Base-by-base conservation (phyloP, 768 basidiomycete genomes). In the Amanita polypyramis region DNA sequence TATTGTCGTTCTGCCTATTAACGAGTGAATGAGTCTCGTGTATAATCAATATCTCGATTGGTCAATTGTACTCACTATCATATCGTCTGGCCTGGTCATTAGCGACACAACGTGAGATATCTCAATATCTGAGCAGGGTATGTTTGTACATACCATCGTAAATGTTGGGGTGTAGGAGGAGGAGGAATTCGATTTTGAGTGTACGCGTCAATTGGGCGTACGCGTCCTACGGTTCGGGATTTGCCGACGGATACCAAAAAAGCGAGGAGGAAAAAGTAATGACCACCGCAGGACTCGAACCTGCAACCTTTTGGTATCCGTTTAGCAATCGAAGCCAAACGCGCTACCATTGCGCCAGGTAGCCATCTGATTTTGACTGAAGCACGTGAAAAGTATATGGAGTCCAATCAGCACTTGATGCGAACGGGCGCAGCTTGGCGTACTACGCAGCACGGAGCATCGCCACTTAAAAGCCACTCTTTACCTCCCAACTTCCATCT, bases 241-340 rank as follows among this genome's bases (percentile, higher is more conserved):
- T 42, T 42, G 40, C 40, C 40, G 15, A 10, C 23, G 23, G 27
- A 42, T 30, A n/a, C n/a, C n/a, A n/a, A n/a, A n/a, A n/a, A 27
- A 27, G 3, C 25, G 7, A 27, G 25, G 25, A 30, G 17, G 7
- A 40, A 41, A 48, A 55, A 56, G 58, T 59, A 52, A 60, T 85
- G 84, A 85, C 79, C 80, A 83, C 83, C 80, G 83, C 85, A 86
- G 85, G 85, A 85, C 83, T 88, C 84, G 85, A 88, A 88, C 86
- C 85, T 88, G 85, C 85, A 88, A 82, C 85, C 86, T 87, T 83
- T 85, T 86, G 85, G 85, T 88, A 53, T 69, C 47, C 78, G 65
- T 68, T 65, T 54, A 70, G 79, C 80, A 58, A 75, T 85, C 83
- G 85, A 87, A 87, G 84, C 84, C 84, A 86, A 85, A 87, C 83